These are phyloP conservation scores for Miamiensis avidus DNA, from an alignment of 169 alveolate species.

Conservation along the genomic window DNA sequence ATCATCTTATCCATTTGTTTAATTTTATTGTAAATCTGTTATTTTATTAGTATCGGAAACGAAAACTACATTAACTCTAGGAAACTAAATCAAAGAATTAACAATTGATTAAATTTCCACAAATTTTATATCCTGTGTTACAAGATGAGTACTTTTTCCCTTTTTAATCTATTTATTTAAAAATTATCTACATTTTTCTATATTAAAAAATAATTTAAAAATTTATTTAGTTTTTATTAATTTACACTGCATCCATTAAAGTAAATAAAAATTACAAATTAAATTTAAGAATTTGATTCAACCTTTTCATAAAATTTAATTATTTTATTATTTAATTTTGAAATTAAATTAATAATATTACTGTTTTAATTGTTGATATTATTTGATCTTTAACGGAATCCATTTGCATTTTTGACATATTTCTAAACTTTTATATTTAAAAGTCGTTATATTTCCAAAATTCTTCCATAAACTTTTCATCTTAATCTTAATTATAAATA, in stretches of 20 bases:
- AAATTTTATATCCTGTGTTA: neutral
- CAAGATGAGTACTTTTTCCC: neutral
- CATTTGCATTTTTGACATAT: neutral
- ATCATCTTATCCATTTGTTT: too few species aligned
- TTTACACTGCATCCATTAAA: neutral
- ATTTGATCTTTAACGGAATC: neutral
- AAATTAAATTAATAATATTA: too few species aligned
- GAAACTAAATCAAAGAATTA: too few species aligned
- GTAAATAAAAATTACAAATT: neutral
- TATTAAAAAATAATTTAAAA: too few species aligned
- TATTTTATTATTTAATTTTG: too few species aligned
- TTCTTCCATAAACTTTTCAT: neutral
- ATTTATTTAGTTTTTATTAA: neutral
- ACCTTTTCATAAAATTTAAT: too few species aligned
- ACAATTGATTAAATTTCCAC: neutral
- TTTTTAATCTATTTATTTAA: neutral
- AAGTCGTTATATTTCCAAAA: neutral
- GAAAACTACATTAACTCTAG: neutral
- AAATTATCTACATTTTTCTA: too few species aligned
- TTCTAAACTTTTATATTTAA: neutral
- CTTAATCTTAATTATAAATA: neutral
- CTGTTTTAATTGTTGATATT: too few species aligned
- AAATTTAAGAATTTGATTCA: too few species aligned
- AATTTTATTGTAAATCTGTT: too few species aligned
- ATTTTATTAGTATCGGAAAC: neutral